These are phyloP conservation scores for Myriosclerotinia duriaeana DNA, from an alignment of 2,329 filamentous ascomycete genomes.

Conservation along the genomic window DNA sequence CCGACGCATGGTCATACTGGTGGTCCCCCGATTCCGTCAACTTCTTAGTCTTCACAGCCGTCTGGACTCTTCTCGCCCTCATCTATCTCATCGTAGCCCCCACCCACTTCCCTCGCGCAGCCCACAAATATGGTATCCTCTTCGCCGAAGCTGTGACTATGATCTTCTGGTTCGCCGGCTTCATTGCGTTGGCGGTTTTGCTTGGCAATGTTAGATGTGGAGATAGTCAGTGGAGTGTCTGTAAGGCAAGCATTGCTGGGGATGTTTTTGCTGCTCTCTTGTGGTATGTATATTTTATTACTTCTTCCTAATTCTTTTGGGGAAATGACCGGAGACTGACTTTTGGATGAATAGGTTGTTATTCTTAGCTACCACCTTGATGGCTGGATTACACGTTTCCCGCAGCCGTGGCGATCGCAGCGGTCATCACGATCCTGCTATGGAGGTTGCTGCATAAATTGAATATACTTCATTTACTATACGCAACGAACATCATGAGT, in stretches of 20 bases:
- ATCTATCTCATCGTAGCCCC: conserved; percentile 69
- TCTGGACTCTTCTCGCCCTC: conserved; percentile 74
- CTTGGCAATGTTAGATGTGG: conserved; percentile 58
- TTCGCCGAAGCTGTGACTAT: conserved; percentile 70
- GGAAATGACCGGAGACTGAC: not conserved
- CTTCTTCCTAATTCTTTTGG: not conserved
- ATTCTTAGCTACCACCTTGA: conserved; percentile 51
- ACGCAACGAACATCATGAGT: not conserved
- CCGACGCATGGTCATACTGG: conserved; percentile 48
- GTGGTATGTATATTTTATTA: conserved; percentile 42
- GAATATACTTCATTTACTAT: not conserved
- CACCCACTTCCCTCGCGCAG: conserved; percentile 57
- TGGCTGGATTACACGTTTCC: conserved; percentile 50
- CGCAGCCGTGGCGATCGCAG: conserved; percentile 38
- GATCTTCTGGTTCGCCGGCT: conserved; percentile 88
- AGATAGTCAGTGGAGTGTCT: conserved; percentile 41
- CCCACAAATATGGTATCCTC: conserved; percentile 65
- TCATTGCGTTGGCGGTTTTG: conserved; percentile 71
- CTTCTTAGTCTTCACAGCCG: conserved; percentile 76
- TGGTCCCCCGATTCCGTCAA: conserved; percentile 58
- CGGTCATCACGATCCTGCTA: conserved; percentile 30
- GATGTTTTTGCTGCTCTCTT: conserved; percentile 50
- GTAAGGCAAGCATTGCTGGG: conserved; percentile 41
- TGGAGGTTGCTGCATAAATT: conserved; percentile 27
- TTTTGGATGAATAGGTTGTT: conserved; percentile 45